These are phyloP conservation scores for Phellinidium pouzarii DNA, from an alignment of 1,284 basidiomycete genomes.

Conservation along the genomic window DNA sequence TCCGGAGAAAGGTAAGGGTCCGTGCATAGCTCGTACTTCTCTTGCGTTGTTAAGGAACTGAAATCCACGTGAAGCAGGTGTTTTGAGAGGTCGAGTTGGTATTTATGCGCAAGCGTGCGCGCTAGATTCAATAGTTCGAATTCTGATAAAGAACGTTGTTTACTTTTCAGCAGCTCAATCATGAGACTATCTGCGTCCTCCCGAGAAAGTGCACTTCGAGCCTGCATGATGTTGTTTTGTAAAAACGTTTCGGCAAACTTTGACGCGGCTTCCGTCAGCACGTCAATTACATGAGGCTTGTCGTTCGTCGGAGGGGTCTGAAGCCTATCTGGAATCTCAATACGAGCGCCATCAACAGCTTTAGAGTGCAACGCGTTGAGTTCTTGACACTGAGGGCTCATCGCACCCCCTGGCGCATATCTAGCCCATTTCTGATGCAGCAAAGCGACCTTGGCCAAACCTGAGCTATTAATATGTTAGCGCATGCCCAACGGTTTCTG, in stretches of 20 bases:
- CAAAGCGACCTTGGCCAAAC: slow-evolving; percentile 46
- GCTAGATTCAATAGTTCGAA: slow-evolving; percentile 51
- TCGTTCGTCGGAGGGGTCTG: slow-evolving; percentile 36
- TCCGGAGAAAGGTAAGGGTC: slow-evolving; percentile 33
- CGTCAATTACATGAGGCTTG: slow-evolving; percentile 45
- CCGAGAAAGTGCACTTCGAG: slow-evolving; percentile 16
- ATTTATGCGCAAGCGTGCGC: slow-evolving; percentile 36
- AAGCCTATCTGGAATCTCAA: slow-evolving; percentile 50
- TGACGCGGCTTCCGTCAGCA: slow-evolving; percentile 40
- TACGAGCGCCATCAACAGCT: slow-evolving; percentile 54
- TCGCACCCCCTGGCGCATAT: slow-evolving; percentile 46
- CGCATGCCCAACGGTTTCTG: not conserved
- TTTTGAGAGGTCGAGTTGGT: slow-evolving; percentile 37
- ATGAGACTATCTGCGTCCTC: slow-evolving; percentile 38
- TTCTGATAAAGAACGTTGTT: slow-evolving; percentile 48
- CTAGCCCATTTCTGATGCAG: slow-evolving; percentile 56
- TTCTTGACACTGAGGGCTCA: slow-evolving; percentile 59
- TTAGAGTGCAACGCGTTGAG: slow-evolving; percentile 62
- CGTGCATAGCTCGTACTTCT: slow-evolving; percentile 46
- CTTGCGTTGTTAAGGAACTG: slow-evolving; percentile 41
- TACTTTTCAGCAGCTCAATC: slow-evolving; percentile 37
- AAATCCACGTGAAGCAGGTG: slow-evolving; percentile 48
- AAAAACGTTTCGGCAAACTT: slow-evolving; percentile 39
- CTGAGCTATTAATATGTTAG: slow-evolving; percentile 30
- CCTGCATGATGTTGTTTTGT: too few relatives aligned